Percentiles rank a stretch among this genome's conserved stretches.
phyloP scores from a whole-genome alignment of 139 green algal species.

The Parachlorella kessleri region DNA sequence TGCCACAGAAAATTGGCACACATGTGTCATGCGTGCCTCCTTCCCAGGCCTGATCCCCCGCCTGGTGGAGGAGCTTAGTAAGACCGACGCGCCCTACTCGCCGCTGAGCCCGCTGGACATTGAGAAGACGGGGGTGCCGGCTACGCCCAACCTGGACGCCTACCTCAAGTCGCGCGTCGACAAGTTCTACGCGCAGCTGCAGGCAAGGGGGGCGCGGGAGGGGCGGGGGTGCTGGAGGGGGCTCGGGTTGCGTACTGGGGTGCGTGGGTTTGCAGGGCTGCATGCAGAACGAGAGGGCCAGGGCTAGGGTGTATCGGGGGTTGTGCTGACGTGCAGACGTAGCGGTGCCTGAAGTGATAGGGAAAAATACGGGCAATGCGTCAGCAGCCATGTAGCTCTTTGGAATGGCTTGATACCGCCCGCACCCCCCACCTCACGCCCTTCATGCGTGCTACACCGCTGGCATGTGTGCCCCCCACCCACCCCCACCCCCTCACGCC shows the following conservation, averaged over 20 bases:
- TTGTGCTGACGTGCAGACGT: no score
- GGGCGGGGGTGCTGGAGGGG: no score
- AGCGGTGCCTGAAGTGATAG: no score
- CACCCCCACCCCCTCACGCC: neutral
- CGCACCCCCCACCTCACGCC: neutral
- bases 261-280: neutral
- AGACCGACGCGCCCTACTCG: constrained; percentile 66
- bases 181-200: constrained; percentile 77
- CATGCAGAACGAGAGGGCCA: no score
- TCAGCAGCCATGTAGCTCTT: no score
- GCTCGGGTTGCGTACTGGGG: neutral
- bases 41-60: constrained; percentile 63
- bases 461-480: neutral
- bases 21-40: neutral
- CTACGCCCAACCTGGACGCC: constrained; percentile 57
- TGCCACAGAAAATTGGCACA: neutral
- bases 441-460: neutral
- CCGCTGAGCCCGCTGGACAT: constrained; percentile 55
- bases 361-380: no score
- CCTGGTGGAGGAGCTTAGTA: constrained; percentile 64
- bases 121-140: constrained; percentile 52
- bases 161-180: constrained; percentile 75
- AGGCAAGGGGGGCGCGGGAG: constrained; percentile 10
- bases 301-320: no score
- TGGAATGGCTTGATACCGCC: no score